Evolutionary conservation across 1,284 basidiomycete genomes (phyloP).

Genomic region (Chondrostereum purpureum): DNA sequence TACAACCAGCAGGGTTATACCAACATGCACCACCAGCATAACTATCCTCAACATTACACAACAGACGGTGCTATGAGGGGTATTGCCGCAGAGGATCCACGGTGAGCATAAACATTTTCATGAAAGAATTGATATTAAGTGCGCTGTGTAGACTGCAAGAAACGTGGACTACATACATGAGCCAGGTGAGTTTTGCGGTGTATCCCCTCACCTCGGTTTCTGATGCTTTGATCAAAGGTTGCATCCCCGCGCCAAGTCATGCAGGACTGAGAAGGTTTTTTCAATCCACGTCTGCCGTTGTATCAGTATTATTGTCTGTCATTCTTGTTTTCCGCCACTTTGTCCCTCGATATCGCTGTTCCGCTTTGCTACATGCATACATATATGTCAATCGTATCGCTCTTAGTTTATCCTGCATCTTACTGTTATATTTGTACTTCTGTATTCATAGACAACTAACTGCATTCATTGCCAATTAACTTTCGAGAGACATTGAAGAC

Average conservation of each 20-base stretch:
- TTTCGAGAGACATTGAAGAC: no score
- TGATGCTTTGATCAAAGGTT: slow-evolving; percentile 5
- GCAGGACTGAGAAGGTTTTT: slow-evolving; percentile 7
- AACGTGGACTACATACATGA: slow-evolving; percentile 53
- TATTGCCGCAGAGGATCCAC: slow-evolving; percentile 40
- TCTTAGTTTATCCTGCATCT: no score
- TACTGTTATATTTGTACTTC: no score
- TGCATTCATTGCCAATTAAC: no score
- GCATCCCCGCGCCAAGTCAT: slow-evolving; percentile 9
- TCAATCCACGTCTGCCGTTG: neutral
- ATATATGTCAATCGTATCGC: no score
- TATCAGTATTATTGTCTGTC: slow-evolving; percentile 1
- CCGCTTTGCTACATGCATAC: neutral
- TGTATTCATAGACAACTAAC: no score
- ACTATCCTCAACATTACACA: slow-evolving; percentile 25
- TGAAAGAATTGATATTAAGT: neutral
- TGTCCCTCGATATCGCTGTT: neutral
- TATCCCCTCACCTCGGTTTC: neutral
- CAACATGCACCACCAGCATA: slow-evolving; percentile 11
- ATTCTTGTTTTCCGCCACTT: neutral
- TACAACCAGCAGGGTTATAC: no score
- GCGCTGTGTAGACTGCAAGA: slow-evolving; percentile 39
- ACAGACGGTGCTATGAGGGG: slow-evolving; percentile 33
- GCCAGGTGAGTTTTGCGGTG: slow-evolving; percentile 28
- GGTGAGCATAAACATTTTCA: neutral